phyloP scores from a whole-genome alignment of 192 early-diverging fungal species.

The Entophlyctis luteolus region DNA sequence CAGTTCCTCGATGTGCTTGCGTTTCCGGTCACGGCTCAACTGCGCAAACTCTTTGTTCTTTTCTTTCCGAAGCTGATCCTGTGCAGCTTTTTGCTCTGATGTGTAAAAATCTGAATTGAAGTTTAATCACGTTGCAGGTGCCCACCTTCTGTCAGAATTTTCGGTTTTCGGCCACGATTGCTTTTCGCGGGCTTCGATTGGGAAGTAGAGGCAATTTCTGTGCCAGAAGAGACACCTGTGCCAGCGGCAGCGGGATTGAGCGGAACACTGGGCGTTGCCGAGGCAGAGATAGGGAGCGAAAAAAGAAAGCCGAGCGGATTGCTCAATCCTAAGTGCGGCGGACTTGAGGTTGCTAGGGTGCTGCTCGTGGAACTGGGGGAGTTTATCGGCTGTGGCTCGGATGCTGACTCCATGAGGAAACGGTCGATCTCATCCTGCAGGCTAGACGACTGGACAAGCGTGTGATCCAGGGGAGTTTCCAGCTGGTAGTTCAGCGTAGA shows the following conservation, averaged over 20 bases:
- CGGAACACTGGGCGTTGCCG: background rate
- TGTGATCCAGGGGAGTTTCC: background rate
- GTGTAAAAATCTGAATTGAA: background rate
- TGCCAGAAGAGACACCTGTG: too few relatives aligned
- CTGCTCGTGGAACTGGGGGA: background rate
- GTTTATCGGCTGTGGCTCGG: too few relatives aligned
- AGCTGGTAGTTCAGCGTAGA: background rate
- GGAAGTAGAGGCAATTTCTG: background rate
- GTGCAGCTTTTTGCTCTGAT: slow-evolving; percentile 6
- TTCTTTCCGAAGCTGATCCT: slow-evolving; percentile 11
- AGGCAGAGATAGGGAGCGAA: background rate
- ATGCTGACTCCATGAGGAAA: slow-evolving; percentile 3
- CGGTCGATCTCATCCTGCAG: slow-evolving; percentile 21
- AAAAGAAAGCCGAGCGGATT: slow-evolving; percentile 6
- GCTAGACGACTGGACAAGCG: background rate
- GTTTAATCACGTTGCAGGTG: background rate
- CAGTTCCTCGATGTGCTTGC: slow-evolving; percentile 24
- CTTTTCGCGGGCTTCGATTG: background rate
- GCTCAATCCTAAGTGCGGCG: background rate
- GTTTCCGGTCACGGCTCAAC: slow-evolving; percentile 14
- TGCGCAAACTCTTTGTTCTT: slow-evolving; percentile 23
- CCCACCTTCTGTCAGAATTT: slow-evolving; percentile 6
- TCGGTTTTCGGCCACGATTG: slow-evolving; percentile 3
- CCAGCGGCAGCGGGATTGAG: too few relatives aligned
- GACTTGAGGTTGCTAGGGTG: background rate